Evolutionary conservation across 179 eudicot genomes (phyloP).

Genomic region (Spinacia oleracea): DNA sequence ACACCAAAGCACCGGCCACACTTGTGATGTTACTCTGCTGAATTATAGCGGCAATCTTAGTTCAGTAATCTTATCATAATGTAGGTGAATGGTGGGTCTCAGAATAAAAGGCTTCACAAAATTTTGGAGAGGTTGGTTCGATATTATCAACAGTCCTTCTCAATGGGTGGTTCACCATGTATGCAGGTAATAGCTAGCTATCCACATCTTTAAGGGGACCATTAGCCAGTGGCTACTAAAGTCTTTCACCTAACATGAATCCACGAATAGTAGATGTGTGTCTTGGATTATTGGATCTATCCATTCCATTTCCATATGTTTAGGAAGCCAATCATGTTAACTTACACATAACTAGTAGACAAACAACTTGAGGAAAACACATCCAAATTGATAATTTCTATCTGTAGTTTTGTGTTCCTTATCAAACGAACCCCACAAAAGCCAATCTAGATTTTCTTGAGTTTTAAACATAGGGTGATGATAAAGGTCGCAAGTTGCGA

Average conservation of each 20-base stretch:
- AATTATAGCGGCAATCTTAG: not conserved
- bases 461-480: too few relatives aligned
- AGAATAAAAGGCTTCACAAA: conserved; percentile 22
- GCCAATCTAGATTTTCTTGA: not conserved
- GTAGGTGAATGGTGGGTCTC: conserved; percentile 15
- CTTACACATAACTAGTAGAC: not conserved
- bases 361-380: conserved; percentile 11
- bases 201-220: conserved; percentile 30
- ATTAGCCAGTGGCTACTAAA: conserved; percentile 17
- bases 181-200: conserved; percentile 6
- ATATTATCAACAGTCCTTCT: conserved; percentile 21
- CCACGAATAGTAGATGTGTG: not conserved
- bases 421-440: not conserved
- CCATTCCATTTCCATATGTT: conserved; percentile 20
- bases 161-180: conserved; percentile 27
- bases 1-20: not conserved
- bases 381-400: not conserved
- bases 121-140: not conserved
- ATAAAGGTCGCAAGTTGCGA: too few relatives aligned
- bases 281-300: conserved; percentile 15
- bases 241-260: conserved; percentile 24
- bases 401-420: not conserved
- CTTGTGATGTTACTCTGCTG: not conserved
- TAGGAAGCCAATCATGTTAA: conserved; percentile 18
- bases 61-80: not conserved